A percentile compares a stretch with the other conserved stretches of the same genome.
Evolutionary conservation across 2,329 filamentous ascomycete species (phyloP).

Genomic region (Bipolaris oryzae): DNA sequence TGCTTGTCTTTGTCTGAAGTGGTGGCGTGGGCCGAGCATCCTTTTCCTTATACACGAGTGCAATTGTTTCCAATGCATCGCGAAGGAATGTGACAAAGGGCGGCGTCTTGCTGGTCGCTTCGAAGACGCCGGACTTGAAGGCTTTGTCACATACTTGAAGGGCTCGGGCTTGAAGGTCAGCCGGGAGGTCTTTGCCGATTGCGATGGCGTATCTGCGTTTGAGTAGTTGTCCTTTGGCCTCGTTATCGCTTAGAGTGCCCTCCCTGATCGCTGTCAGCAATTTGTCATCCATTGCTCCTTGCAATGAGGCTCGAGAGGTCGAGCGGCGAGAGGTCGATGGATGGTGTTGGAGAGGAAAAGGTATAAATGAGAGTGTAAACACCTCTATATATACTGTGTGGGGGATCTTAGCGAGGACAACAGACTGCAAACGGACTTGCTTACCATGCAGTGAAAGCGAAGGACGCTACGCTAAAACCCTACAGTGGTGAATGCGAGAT

Average conservation of each 20-base stretch:
- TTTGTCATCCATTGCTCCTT: background rate
- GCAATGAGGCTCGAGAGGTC: background rate
- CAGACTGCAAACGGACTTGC: background rate
- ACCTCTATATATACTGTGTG: background rate
- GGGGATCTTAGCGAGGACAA: background rate
- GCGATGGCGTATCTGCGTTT: background rate
- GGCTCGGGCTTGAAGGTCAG: conserved; percentile 1
- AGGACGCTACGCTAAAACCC: background rate
- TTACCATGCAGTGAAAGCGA: background rate
- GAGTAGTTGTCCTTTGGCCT: background rate
- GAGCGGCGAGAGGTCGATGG: background rate
- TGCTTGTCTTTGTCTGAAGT: background rate
- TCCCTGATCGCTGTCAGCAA: background rate
- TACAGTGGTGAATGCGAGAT: background rate
- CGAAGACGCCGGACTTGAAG: background rate
- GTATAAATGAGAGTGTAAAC: background rate
- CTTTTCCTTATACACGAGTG: background rate
- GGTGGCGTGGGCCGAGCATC: background rate
- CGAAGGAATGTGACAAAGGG: background rate
- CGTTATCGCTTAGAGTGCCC: background rate
- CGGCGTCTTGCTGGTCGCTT: background rate
- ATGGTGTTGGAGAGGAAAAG: background rate
- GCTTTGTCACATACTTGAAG: background rate
- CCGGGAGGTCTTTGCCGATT: background rate
- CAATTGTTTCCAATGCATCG: background rate